Evolutionary conservation across 805 yeast genomes (phyloP).

Genomic region (Saccharomyces mikatae): DNA sequence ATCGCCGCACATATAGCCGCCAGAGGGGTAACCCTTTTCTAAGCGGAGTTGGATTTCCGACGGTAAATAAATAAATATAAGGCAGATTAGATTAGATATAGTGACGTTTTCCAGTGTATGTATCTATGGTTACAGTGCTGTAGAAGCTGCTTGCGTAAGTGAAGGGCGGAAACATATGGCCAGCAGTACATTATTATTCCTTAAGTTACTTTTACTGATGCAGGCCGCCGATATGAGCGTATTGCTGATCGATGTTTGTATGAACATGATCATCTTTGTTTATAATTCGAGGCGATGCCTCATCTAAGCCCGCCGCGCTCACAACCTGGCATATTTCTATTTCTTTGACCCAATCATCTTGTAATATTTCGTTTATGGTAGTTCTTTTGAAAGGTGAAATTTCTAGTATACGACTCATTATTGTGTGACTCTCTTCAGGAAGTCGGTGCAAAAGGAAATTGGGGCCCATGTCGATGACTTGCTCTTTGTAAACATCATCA

Average conservation of each 20-base stretch:
- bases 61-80: neutral
- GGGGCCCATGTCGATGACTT: conserved; percentile 40
- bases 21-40: neutral
- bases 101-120: neutral
- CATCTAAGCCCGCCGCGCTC: neutral
- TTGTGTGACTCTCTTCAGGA: conserved; percentile 51
- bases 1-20: neutral
- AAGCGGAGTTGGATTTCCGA: neutral
- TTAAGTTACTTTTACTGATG: neutral
- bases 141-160: neutral
- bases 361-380: conserved; percentile 59
- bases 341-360: conserved; percentile 53
- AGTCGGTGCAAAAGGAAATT: conserved; percentile 55
- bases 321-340: conserved; percentile 68
- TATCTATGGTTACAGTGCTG: neutral
- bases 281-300: neutral
- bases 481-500: conserved; percentile 9
- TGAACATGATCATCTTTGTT: neutral
- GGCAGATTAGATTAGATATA: neutral
- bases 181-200: neutral
- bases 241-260: neutral
- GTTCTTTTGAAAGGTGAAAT: conserved; percentile 73
- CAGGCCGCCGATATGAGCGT: neutral
- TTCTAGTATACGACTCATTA: conserved; percentile 64
- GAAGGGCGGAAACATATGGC: neutral